Evolutionary conservation across 257 asterid genomes (phyloP), one percentile per base, ranked within the genome.

Genomic region (Scutellaria minor): DNA sequence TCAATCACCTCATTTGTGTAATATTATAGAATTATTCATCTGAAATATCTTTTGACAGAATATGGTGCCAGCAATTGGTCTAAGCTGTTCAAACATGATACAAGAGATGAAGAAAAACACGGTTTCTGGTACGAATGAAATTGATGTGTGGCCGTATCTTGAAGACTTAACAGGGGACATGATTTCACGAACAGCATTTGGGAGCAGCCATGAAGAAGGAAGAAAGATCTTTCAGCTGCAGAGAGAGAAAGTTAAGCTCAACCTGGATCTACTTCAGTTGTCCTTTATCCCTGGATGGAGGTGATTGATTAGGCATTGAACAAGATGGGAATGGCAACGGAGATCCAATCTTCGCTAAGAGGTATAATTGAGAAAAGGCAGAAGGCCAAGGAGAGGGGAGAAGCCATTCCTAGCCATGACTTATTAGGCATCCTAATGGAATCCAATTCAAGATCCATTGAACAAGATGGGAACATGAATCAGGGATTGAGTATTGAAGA

Each of bases 401-500:
- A 76, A 47, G 39, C 6, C 35, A 7, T 41, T 8, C 7, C 12
- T 40, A 22, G 27, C 6, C 66, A 74, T 9, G 84, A 83, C 70
- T 46, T 83, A 37, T 42, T 83, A 18, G 82, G 83, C 1, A 41
- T 71, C 5, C 12, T 83, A 47, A n/a, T 79, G 82, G 78, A 74
- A 6, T 73, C 82, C 0, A 79, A 66, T 55, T 60, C 42, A 6
- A 73, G 56, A 51, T 31, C 18, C 39, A 46, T 67, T 46, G 22
- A 72, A 41, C 71, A 76, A 64, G 39, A 65, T 42, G 86, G 80
- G 6, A 73, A 50, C 37, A 11, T 73, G 74, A 74, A 66, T 11
- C 61, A 5, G 2, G 84, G 84, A n/a, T 62, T 79, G 75, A 77
- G 79, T 7, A 76, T 71, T 24, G 81, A 83, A 6, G 87, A 83